Evolutionary conservation across 805 yeast genomes (phyloP), one percentile per base, ranked within the genome.

Genomic region (Maudiozyma pseudohumilis): DNA sequence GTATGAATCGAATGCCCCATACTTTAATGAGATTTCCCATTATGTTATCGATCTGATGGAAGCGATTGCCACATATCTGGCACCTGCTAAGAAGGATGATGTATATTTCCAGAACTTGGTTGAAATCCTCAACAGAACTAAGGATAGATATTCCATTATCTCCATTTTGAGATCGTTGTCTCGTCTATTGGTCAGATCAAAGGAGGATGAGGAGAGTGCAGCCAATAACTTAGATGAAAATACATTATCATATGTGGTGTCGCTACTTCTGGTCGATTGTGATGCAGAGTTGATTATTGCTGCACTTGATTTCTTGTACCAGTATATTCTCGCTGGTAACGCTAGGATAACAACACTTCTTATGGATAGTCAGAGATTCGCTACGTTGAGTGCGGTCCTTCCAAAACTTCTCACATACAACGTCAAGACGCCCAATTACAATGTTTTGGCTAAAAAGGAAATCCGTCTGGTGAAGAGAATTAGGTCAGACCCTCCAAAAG

Each of bases 31-130:
- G 54, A 61, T 80, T 20, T 63, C 78, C 32, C 72, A 69, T 40
- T 83, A 84, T 55, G 63, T 78, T 11, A 59, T 85, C 36, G 98
- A 92, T 57, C 71, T 87, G 23, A 71, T 84, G 43, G 97, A 92
- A 55, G 78, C 88, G 2, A 72, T 87, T 23, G 75, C 89, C 3
- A 80, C 95, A 30, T 85, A 84, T 57, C 69, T 82, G 47, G 75
- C 87, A 4, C 88, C 92, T 22, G 81, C 80, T 20, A 68, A 75
- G 18, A 69, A 75, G 35, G 77, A 80, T 47, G 92, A 87, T 42
- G 49, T 49, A 20, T 87, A 44, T 77, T 87, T 58, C 55, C 69
- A 38, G 42, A 64, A 70, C 2, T 63, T 86, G 36, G 63, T 77
- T 18, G 53, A 62, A 5, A 64, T 77, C 19, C 65, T 86, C 38